Base-by-base conservation (phyloP, 257 asterid genomes). In the Solanum chilense region DNA sequence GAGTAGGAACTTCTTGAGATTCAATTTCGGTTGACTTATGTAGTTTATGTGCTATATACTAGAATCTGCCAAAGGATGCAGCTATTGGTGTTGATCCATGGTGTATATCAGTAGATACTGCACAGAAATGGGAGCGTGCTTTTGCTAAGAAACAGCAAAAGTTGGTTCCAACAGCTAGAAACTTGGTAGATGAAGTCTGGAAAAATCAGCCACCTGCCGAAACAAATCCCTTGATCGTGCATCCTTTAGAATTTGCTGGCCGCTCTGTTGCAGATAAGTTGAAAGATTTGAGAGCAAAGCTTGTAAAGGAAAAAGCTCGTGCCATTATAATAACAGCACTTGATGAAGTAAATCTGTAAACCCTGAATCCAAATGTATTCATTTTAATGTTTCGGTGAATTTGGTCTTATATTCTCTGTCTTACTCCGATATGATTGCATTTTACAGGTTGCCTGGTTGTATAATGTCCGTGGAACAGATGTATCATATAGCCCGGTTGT, bases 101-200 rank as follows among this genome's bases (percentile, higher is more conserved):
- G 99, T 95, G 99, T 91, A 88, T 96, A 88, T 97, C 99, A 39
- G 98, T 97, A 64, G 95, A 95, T 86, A 95, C 99, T 82, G 98
- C 98, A 68, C 94, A 93, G 86, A 95, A 89, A 87, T 97, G 99
- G 98, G 98, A 94, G 90, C 87, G 91, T 87, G 91, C 93, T 88
- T 95, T 96, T 88, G 89, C 93, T 87, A 95, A 90, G 89, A 95
- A 96, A 89, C 93, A 92, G 52, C 99, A 97, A 80, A 93, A 94
- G 91, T 89, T 97, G 90, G 91, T 95, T 62, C 93, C 89, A 85
- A 95, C 98, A 12, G 45, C 95, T 29, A 87, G 52, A 82, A 96
- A 97, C 92, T 89, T 97, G 93, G 98, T 97, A 18, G 99, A 97
- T 89, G 93, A 93, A 89, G 99, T 97, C 89, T 97, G 99, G 99